Evolutionary conservation across 1,284 basidiomycete species (phyloP).

Genomic region (Macrocybe sp.): DNA sequence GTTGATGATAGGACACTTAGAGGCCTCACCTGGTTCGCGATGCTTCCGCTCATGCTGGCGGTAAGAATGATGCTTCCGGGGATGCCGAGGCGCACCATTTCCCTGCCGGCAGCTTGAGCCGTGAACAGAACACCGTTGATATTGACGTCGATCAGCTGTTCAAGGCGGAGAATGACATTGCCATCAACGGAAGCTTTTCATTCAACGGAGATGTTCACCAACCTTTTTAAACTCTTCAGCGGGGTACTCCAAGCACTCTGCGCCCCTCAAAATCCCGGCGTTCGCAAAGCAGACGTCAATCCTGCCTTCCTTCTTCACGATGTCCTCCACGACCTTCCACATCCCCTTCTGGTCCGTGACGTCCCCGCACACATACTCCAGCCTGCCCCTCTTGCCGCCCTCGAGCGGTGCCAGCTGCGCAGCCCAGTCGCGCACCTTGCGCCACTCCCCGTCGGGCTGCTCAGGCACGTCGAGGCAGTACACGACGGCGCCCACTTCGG

Average conservation of each 20-base stretch:
- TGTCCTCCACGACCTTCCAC: slow-evolving; percentile 49
- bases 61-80: slow-evolving; percentile 75
- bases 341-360: slow-evolving; percentile 54
- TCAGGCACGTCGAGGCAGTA: slow-evolving; percentile 48
- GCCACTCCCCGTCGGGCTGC: slow-evolving; percentile 43
- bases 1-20: background rate
- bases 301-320: slow-evolving; percentile 53
- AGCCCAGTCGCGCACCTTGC: slow-evolving; percentile 45
- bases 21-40: slow-evolving; percentile 59
- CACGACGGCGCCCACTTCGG: slow-evolving; percentile 47
- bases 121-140: slow-evolving; percentile 72
- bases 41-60: slow-evolving; percentile 78
- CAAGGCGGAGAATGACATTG: background rate
- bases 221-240: slow-evolving; percentile 64
- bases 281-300: slow-evolving; percentile 69
- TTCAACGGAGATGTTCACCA: slow-evolving; percentile 8
- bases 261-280: slow-evolving; percentile 64
- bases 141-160: slow-evolving; percentile 67
- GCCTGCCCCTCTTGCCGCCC: slow-evolving; percentile 32
- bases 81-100: slow-evolving; percentile 65
- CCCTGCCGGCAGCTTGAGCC: slow-evolving; percentile 69
- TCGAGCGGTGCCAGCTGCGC: slow-evolving; percentile 45
- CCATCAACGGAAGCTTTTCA: background rate
- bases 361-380: slow-evolving; percentile 62
- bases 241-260: slow-evolving; percentile 64